Percentiles rank a stretch among this genome's conserved stretches.
phyloP scores from a whole-genome alignment of 75 land plant species.

The Cryptomeria japonica region DNA sequence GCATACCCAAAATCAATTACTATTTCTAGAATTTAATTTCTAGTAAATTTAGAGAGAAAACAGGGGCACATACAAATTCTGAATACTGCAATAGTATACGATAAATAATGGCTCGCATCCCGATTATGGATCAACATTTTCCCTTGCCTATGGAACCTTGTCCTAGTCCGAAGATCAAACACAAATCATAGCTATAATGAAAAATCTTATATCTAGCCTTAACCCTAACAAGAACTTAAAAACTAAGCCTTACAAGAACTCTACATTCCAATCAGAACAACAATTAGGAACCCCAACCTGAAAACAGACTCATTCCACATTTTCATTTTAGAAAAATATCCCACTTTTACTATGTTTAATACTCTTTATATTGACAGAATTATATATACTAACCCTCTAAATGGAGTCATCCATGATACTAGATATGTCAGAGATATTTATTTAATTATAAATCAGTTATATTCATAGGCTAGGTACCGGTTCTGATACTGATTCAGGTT shows the following conservation, averaged over 20 bases:
- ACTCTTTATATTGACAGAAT: background rate
- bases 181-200: background rate
- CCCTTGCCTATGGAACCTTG: background rate
- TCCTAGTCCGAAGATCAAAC: background rate
- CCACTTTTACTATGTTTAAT: background rate
- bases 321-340: background rate
- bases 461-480: background rate
- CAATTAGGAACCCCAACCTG: too few species aligned
- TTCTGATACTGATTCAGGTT: too few species aligned
- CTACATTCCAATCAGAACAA: too few species aligned
- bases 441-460: background rate
- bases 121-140: background rate
- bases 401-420: background rate
- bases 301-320: background rate
- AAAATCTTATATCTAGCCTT: too few species aligned
- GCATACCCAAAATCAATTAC: background rate
- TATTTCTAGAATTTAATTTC: background rate
- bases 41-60: background rate
- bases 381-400: background rate
- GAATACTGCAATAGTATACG: background rate
- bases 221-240: background rate
- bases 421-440: background rate
- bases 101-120: background rate
- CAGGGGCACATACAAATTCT: background rate
- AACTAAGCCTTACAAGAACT: background rate